Percentiles rank a stretch among this genome's conserved stretches.
These are phyloP conservation scores for Volvox reticuliferus DNA, from an alignment of 139 green algal genomes.

Conservation along the genomic window DNA sequence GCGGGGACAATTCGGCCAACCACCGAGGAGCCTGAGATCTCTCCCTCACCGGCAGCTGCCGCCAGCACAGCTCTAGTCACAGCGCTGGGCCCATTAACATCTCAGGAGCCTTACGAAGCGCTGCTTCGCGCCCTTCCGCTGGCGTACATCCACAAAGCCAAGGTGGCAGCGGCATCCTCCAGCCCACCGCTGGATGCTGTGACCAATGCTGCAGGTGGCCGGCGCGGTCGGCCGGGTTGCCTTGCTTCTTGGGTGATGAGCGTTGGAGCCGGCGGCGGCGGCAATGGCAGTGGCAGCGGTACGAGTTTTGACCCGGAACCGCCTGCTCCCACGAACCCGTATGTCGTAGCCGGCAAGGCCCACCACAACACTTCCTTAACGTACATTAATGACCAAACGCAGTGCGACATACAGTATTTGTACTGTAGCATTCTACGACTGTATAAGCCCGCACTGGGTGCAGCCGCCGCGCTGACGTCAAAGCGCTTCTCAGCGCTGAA, in stretches of 20 bases:
- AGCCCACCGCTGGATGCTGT: background rate
- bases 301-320: slow-evolving; percentile 40
- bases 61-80: background rate
- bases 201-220: background rate
- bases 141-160: slow-evolving; percentile 24
- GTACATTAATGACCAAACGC: slow-evolving; percentile 67
- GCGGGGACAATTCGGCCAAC: background rate
- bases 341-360: slow-evolving; percentile 35
- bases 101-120: background rate
- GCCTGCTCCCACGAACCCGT: slow-evolving; percentile 17
- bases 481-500: background rate
- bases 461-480: background rate
- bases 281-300: background rate
- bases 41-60: background rate
- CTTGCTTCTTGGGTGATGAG: background rate
- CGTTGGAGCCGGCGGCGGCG: background rate
- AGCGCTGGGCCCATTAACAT: background rate
- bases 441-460: slow-evolving; percentile 57
- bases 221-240: slow-evolving; percentile 1
- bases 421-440: slow-evolving; percentile 75
- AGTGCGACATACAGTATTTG: slow-evolving; percentile 76
- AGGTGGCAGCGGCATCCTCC: background rate
- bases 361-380: slow-evolving; percentile 48
- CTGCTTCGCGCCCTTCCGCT: background rate
- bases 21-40: background rate